Evolutionary conservation across 2,329 filamentous ascomycete species (phyloP).

Genomic region (Raffaelea arxii): DNA sequence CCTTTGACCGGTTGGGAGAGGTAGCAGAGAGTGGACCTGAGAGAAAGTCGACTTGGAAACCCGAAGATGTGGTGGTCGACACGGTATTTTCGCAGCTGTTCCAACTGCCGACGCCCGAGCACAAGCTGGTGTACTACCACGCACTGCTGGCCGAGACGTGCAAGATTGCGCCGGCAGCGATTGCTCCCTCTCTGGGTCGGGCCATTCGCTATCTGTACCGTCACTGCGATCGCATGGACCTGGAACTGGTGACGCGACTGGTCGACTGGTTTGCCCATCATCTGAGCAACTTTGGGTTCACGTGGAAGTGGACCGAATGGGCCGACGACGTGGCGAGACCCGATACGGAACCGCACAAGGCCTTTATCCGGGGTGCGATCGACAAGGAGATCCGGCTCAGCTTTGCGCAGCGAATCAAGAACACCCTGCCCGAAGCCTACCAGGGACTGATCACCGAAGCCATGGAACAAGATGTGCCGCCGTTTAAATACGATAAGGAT

Average conservation of each 20-base stretch:
- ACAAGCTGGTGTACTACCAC: conserved; percentile 96
- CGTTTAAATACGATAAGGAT: conserved; percentile 62
- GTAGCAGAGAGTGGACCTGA: conserved; percentile 51
- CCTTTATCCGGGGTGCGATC: conserved; percentile 81
- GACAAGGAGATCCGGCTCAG: conserved; percentile 96
- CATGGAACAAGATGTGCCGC: conserved; percentile 91
- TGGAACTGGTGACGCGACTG: conserved; percentile 80
- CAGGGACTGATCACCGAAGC: conserved; percentile 73
- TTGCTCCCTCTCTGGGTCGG: conserved; percentile 84
- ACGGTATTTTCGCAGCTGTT: conserved; percentile 94
- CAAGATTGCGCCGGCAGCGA: conserved; percentile 92
- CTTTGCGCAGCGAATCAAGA: conserved; percentile 92
- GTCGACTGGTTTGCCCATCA: conserved; percentile 98
- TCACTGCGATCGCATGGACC: conserved; percentile 70
- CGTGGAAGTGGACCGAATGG: conserved; percentile 99
- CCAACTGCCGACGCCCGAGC: conserved; percentile 75
- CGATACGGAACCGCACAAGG: conserved; percentile 75
- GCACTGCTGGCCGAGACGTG: conserved; percentile 89
- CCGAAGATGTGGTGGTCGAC: conserved; percentile 94
- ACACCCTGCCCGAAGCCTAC: conserved; percentile 79
- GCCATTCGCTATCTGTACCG: conserved; percentile 89
- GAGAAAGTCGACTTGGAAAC: conserved; percentile 78
- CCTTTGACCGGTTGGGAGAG: conserved; percentile 78
- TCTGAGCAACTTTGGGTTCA: conserved; percentile 96
- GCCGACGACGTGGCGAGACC: conserved; percentile 72